Conservation (phyloP, 345 rosid genomes). For the Nephelium lappaceum region DNA sequence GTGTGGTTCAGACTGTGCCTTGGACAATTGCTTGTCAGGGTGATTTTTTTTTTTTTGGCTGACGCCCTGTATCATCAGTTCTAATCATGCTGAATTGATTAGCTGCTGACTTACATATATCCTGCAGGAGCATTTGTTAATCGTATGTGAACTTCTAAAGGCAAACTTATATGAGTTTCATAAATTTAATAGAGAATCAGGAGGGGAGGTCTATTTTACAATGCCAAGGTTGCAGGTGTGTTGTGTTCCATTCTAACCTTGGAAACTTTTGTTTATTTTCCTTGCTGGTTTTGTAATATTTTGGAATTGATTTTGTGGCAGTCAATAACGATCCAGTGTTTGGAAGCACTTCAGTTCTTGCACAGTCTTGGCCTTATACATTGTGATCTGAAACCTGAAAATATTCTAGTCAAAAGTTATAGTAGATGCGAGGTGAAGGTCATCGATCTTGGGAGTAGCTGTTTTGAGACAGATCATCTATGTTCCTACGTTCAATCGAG, state of each 20-base stretch:
- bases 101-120: slow-evolving; percentile 10
- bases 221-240: slow-evolving; percentile 98
- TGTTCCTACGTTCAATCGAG: slow-evolving; percentile 99
- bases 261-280: slow-evolving; percentile 14
- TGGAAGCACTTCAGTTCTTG: slow-evolving; percentile 93
- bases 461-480: slow-evolving; percentile 97
- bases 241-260: slow-evolving; percentile 21
- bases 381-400: slow-evolving; percentile 97
- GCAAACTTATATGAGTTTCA: slow-evolving; percentile 98
- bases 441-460: slow-evolving; percentile 99
- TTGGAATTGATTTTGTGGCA: slow-evolving; percentile 48
- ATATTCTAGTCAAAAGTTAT: slow-evolving; percentile 93
- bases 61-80: neutral
- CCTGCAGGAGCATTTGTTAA: slow-evolving; percentile 93
- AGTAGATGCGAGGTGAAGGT: slow-evolving; percentile 99
- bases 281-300: slow-evolving; percentile 28
- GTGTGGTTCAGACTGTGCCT: neutral
- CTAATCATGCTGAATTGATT: slow-evolving; percentile 18
- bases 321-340: slow-evolving; percentile 95
- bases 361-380: slow-evolving; percentile 98
- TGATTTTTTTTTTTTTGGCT: neutral
- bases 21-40: neutral
- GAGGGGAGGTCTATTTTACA: slow-evolving; percentile 98
- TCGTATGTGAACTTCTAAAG: slow-evolving; percentile 98
- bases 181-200: slow-evolving; percentile 95